These are phyloP conservation scores for Aspergillus ochraceoroseus DNA, from an alignment of 2,329 filamentous ascomycete species.

Conservation along the genomic window DNA sequence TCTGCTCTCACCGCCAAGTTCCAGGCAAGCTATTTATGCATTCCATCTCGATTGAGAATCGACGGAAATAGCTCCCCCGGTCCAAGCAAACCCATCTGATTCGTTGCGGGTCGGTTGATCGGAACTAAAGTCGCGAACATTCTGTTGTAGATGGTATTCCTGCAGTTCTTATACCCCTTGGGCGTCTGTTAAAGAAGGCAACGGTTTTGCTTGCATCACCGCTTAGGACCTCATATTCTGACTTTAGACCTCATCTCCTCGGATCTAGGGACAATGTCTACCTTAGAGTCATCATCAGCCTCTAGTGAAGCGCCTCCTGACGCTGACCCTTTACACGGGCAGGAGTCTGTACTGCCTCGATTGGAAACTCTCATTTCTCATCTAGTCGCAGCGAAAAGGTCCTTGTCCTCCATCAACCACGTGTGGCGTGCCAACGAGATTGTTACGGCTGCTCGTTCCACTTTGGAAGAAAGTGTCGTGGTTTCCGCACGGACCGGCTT, in stretches of 20 bases:
- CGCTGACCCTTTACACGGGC: constrained; percentile 14
- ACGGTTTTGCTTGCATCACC: constrained; percentile 2
- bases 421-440: constrained; percentile 85
- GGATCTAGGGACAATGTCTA: constrained; percentile 26
- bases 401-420: constrained; percentile 74
- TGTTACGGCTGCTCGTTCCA: constrained; percentile 66
- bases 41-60: neutral
- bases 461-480: constrained; percentile 73
- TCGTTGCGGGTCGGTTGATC: constrained; percentile 8
- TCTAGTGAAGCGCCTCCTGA: constrained; percentile 19
- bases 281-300: constrained; percentile 29
- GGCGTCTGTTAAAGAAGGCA: neutral
- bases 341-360: constrained; percentile 27
- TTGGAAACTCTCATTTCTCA: constrained; percentile 78
- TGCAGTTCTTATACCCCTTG: constrained; percentile 3
- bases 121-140: constrained; percentile 8
- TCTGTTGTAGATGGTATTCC: neutral
- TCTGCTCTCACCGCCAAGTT: constrained; percentile 6
- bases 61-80: neutral
- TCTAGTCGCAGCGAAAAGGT: constrained; percentile 80
- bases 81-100: neutral
- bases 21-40: neutral
- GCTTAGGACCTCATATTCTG: neutral
- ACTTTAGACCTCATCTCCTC: neutral
- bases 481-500: constrained; percentile 67